phyloP scores from a whole-genome alignment of 805 yeast genomes.

The Cyberlindnera maritima region DNA sequence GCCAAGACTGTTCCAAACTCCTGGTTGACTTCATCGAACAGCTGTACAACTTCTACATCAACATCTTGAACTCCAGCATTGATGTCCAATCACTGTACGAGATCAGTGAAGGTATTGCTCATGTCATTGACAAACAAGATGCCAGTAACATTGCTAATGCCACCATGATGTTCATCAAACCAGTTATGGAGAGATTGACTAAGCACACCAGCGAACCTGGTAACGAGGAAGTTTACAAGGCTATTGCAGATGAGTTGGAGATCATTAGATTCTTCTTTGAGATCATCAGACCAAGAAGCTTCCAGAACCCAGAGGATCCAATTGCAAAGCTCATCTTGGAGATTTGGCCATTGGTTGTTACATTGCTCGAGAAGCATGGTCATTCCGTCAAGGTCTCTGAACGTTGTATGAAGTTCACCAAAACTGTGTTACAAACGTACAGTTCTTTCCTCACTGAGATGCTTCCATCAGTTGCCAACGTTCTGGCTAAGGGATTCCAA shows the following conservation, averaged over 20 bases:
- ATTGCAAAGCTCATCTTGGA: slow-evolving; percentile 51
- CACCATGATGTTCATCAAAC: slow-evolving; percentile 61
- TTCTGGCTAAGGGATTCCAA: slow-evolving; percentile 69
- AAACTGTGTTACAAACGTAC: slow-evolving; percentile 62
- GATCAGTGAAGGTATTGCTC: slow-evolving; percentile 86
- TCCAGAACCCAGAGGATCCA: slow-evolving; percentile 39
- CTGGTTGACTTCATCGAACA: slow-evolving; percentile 71
- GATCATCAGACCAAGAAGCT: slow-evolving; percentile 45
- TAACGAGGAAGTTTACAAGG: slow-evolving; percentile 36
- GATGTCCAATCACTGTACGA: slow-evolving; percentile 73
- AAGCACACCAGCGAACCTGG: slow-evolving; percentile 24
- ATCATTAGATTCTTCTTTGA: slow-evolving; percentile 58
- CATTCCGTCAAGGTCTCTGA: slow-evolving; percentile 66
- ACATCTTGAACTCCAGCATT: slow-evolving; percentile 43
- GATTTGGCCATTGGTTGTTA: slow-evolving; percentile 57
- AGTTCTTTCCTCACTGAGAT: slow-evolving; percentile 55
- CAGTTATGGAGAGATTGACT: slow-evolving; percentile 52
- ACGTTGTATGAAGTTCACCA: slow-evolving; percentile 65
- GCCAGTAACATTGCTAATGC: slow-evolving; percentile 50
- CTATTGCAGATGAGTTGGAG: slow-evolving; percentile 74
- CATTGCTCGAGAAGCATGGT: slow-evolving; percentile 53
- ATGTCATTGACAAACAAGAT: slow-evolving; percentile 65
- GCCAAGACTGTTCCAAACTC: slow-evolving; percentile 79
- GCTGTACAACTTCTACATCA: slow-evolving; percentile 67
- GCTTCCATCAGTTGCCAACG: slow-evolving; percentile 60